Conservation (phyloP, 2,329 filamentous ascomycete species). For the Coniochaeta sp. region DNA sequence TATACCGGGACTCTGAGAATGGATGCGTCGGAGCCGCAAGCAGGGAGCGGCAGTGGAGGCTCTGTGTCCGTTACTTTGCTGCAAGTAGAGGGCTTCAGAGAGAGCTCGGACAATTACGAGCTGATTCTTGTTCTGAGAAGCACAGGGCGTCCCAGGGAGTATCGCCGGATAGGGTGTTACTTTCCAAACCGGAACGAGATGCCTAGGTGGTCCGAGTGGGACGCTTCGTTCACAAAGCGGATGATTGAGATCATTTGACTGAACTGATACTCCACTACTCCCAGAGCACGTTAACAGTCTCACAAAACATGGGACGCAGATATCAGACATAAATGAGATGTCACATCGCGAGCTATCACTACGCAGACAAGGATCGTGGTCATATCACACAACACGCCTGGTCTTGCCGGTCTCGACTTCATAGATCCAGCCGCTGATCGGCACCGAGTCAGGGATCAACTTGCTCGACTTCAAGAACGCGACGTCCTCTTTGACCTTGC, state of each 20-base stretch:
- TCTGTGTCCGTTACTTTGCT: background rate
- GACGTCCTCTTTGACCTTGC: conserved; percentile 61
- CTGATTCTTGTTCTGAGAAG: background rate
- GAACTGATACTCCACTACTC: background rate
- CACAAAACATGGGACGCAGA: background rate
- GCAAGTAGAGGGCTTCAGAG: background rate
- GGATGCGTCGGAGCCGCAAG: background rate
- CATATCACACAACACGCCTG: conserved; percentile 13
- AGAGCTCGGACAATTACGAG: background rate
- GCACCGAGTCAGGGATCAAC: conserved; percentile 51
- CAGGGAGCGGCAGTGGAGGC: background rate
- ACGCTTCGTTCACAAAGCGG: background rate
- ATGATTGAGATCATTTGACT: background rate
- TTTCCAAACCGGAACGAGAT: background rate
- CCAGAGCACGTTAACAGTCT: background rate
- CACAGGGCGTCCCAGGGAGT: background rate
- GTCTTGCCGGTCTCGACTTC: conserved; percentile 64
- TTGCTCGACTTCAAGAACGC: conserved; percentile 50
- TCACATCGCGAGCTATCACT: background rate
- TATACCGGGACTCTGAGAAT: background rate
- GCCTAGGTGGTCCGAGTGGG: background rate
- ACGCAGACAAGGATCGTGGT: background rate
- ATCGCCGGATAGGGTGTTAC: background rate
- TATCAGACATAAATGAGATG: background rate
- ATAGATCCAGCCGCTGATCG: conserved; percentile 68